A percentile compares a stretch with the other conserved stretches of the same genome.
Conservation (phyloP, 352 stramenopile genomes). For the Globisporangium echinulatum region DNA sequence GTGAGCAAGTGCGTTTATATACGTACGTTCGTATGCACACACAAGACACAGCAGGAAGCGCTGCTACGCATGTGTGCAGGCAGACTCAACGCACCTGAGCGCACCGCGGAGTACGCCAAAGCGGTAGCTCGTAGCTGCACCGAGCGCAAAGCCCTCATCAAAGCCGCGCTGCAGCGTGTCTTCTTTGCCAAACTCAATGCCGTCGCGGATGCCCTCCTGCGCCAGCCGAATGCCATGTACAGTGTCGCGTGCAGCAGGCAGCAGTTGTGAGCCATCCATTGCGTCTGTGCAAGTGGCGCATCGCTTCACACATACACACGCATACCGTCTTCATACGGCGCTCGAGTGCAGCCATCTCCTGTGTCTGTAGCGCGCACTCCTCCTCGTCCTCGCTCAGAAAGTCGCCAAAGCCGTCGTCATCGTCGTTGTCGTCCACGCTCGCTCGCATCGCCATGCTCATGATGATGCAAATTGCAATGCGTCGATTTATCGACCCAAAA, state of each 20-base stretch:
- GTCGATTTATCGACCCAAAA: too few relatives aligned
- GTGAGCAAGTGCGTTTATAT: too few relatives aligned
- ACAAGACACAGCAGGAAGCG: too few relatives aligned
- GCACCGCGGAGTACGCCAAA: constrained; percentile 45
- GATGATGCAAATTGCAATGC: background rate
- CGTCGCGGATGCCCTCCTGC: constrained; percentile 61
- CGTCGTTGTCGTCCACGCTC: constrained; percentile 2
- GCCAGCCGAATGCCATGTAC: too few relatives aligned
- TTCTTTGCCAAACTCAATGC: constrained; percentile 66
- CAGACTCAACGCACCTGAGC: constrained; percentile 21
- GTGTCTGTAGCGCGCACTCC: constrained; percentile 27
- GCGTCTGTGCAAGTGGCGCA: too few relatives aligned
- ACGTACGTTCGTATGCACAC: too few relatives aligned
- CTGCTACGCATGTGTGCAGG: background rate
- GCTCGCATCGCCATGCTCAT: too few relatives aligned
- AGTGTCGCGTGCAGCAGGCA: too few relatives aligned
- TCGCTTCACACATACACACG: background rate
- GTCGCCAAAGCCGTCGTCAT: constrained; percentile 64
- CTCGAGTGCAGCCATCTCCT: constrained; percentile 52
- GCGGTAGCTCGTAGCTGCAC: constrained; percentile 27
- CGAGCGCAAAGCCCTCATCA: constrained; percentile 41
- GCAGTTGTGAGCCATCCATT: too few relatives aligned
- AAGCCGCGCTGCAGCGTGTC: constrained; percentile 67
- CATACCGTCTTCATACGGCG: constrained; percentile 56
- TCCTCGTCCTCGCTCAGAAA: constrained; percentile 55